Conservation (phyloP, 495 filamentous ascomycete genomes). For the Penicillium turbatum region DNA sequence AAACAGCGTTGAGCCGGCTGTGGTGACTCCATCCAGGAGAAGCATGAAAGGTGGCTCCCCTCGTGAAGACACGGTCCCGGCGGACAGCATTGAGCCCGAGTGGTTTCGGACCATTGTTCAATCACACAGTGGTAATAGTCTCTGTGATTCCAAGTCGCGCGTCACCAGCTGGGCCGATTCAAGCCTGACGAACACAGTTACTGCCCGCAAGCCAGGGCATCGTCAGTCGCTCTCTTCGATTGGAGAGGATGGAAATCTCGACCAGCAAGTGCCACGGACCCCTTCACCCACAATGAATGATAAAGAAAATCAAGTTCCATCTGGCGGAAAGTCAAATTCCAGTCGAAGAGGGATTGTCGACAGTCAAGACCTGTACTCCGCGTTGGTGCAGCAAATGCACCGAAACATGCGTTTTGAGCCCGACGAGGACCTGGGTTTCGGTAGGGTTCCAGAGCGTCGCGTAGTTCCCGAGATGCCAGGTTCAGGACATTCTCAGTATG, state of each 20-base stretch:
- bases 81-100: background rate
- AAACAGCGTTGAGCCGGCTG: background rate
- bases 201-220: constrained; percentile 36
- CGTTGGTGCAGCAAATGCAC: constrained; percentile 64
- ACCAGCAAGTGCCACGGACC: constrained; percentile 28
- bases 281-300: constrained; percentile 2
- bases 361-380: constrained; percentile 66
- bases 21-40: background rate
- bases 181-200: constrained; percentile 47
- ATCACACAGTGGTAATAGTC: constrained; percentile 43
- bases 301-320: constrained; percentile 10
- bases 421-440: constrained; percentile 31
- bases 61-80: background rate
- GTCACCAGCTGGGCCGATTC: constrained; percentile 77
- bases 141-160: constrained; percentile 56
- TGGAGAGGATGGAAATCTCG: constrained; percentile 54
- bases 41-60: background rate
- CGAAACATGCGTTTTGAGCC: constrained; percentile 21
- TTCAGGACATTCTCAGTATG: constrained; percentile 26
- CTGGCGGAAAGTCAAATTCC: constrained; percentile 10
- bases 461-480: constrained; percentile 31
- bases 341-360: constrained; percentile 41
- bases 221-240: constrained; percentile 62
- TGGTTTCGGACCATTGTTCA: constrained; percentile 8
- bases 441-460: constrained; percentile 31